Percentiles rank a stretch among this genome's conserved stretches.
Conservation (phyloP, 345 rosid species). For the Rhodamnia rubescens region DNA sequence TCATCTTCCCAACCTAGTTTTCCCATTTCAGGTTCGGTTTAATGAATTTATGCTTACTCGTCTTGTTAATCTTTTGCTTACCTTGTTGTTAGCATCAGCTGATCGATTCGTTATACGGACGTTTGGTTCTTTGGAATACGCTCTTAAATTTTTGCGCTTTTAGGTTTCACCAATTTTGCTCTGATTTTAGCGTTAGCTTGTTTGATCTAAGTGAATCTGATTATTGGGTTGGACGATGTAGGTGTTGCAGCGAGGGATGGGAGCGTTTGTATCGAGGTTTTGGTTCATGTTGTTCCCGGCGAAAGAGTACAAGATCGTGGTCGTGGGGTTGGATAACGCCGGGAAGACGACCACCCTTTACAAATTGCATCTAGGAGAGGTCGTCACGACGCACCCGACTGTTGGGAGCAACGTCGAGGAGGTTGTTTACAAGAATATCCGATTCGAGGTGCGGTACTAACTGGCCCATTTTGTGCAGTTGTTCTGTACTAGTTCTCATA, state of each 20-base stretch:
- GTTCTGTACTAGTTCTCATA: background rate
- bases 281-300: slow-evolving; percentile 97
- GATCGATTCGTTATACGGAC: background rate
- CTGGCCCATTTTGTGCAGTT: background rate
- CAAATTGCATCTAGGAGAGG: slow-evolving; percentile 89
- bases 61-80: background rate
- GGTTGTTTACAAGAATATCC: slow-evolving; percentile 89
- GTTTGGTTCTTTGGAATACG: background rate
- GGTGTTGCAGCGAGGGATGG: slow-evolving; percentile 33
- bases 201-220: background rate
- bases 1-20: background rate
- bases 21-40: background rate
- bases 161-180: background rate
- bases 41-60: background rate
- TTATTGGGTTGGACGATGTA: background rate
- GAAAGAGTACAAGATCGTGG: slow-evolving; percentile 94
- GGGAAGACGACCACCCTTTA: slow-evolving; percentile 97
- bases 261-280: slow-evolving; percentile 72
- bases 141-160: background rate
- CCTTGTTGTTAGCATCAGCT: background rate
- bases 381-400: slow-evolving; percentile 92
- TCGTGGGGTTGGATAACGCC: slow-evolving; percentile 94
- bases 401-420: slow-evolving; percentile 97
- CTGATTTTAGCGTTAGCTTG: background rate
- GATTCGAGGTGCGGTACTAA: slow-evolving; percentile 54